Base-by-base conservation (phyloP, 768 basidiomycete genomes). In the Phlegmacium glaucopus region DNA sequence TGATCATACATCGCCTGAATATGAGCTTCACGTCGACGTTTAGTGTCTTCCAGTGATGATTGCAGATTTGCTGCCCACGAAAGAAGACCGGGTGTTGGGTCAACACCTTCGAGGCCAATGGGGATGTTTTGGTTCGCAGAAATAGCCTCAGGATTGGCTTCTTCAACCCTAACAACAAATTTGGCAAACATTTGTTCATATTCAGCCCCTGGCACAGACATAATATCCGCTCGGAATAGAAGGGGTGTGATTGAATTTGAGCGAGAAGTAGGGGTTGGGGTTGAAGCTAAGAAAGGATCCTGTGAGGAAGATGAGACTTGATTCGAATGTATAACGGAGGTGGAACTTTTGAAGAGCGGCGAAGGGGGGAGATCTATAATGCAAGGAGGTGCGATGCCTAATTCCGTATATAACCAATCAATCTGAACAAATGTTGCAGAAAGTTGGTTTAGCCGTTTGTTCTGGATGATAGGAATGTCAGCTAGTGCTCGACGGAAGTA, bases 1-100 rank as follows among this genome's bases (percentile, higher is more conserved):
- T 92, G 83, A 64, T 98, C 93, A 60, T 94, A 99, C 75, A 97
- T 86, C 0, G 84, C 78, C 63, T 99, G 95, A 26, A 99, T 97
- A 53, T 85, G 82, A 1, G 79, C 69, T 58, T 95, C 93, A 10
- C 94, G 77, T 26, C 77, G 70, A 30, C 77, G 75, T 66, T 93
- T 93, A 42, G 82, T 72, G 11, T 87, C 83, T 49, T 85, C 82
- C 46, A 96, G 76, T 42, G 82, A 75, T 4, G 69, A 49, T 42
- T 74, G 76, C 47, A 82, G 69, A 13, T 69, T 66, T 26, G 78
- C 72, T 0, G 88, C 84, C 83, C 92, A 93, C 7, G 72, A 57
- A 25, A 94, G 62, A n/a, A 96, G 75, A 11, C 77, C 82, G 13
- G 74, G 77, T 0, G 85, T 87, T 0, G 94, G 94, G 40, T 90